A percentile compares a stretch with the other conserved stretches of the same genome.
Conservation (phyloP, 331 rosid genomes). For the Acacia concinna region DNA sequence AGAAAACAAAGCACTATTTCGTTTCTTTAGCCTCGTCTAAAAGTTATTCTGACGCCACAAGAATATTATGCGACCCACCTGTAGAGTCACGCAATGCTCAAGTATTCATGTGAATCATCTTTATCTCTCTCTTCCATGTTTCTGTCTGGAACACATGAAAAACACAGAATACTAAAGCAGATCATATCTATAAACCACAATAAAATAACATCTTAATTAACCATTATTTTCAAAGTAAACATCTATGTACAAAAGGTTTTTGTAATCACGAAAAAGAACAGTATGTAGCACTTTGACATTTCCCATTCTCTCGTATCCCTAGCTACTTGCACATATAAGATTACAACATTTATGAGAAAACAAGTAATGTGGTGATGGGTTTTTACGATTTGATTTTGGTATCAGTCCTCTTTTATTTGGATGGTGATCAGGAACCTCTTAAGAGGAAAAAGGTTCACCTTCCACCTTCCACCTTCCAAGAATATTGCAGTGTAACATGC, state of each 20-base stretch:
- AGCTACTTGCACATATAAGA: slow-evolving; percentile 32
- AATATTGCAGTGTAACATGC: slow-evolving; percentile 30
- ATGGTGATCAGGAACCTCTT: slow-evolving; percentile 49
- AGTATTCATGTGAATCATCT: background rate
- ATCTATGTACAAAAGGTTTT: slow-evolving; percentile 45
- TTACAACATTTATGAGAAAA: slow-evolving; percentile 35
- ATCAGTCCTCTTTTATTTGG: slow-evolving; percentile 42
- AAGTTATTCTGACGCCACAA: background rate
- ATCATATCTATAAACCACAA: slow-evolving; percentile 30
- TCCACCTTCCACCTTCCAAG: slow-evolving; percentile 47
- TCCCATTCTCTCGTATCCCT: slow-evolving; percentile 31
- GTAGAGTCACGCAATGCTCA: background rate
- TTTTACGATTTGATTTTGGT: slow-evolving; percentile 36
- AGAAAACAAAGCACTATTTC: background rate
- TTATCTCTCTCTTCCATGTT: background rate
- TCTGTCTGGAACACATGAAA: slow-evolving; percentile 4
- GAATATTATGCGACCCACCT: background rate
- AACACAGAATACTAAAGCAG: slow-evolving; percentile 12
- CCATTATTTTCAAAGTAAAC: slow-evolving; percentile 41
- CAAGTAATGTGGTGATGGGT: slow-evolving; percentile 26
- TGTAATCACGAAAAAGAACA: slow-evolving; percentile 28
- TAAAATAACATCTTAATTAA: slow-evolving; percentile 25
- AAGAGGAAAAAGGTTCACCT: slow-evolving; percentile 37
- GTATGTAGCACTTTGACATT: slow-evolving; percentile 32
- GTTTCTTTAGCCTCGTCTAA: background rate